A percentile compares a stretch with the other conserved stretches of the same genome.
Evolutionary conservation across 345 rosid genomes (phyloP).

Genomic region (Lepidium africanum): DNA sequence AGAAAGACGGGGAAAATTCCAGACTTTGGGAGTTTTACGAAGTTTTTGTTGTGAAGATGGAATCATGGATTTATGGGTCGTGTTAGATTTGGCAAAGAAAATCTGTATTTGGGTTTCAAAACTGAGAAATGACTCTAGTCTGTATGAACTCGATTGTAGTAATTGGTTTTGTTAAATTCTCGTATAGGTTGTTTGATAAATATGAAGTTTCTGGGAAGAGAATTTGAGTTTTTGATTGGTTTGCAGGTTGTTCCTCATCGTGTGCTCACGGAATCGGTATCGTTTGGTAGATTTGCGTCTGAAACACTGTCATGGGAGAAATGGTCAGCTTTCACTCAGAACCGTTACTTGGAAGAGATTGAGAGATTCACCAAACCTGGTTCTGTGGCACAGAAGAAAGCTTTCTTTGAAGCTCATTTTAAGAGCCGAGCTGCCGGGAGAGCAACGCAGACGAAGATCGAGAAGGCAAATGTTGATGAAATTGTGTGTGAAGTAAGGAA

Average conservation of each 20-base stretch:
- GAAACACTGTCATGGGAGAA: slow-evolving; percentile 83
- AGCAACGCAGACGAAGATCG: slow-evolving; percentile 31
- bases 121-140: neutral
- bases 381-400: slow-evolving; percentile 85
- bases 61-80: neutral
- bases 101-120: neutral
- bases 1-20: neutral
- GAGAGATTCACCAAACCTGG: slow-evolving; percentile 81
- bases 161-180: neutral
- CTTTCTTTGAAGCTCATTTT: slow-evolving; percentile 83
- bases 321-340: slow-evolving; percentile 90
- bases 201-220: neutral
- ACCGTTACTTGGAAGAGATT: slow-evolving; percentile 82
- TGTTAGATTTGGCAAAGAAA: too few relatives aligned
- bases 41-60: neutral
- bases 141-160: neutral
- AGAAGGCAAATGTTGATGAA: slow-evolving; percentile 26
- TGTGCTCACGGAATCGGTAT: slow-evolving; percentile 64
- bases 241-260: slow-evolving; percentile 56
- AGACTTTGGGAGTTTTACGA: neutral
- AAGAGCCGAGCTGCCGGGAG: slow-evolving; percentile 64
- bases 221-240: slow-evolving; percentile 2
- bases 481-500: neutral
- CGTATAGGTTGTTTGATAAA: neutral
- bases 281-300: slow-evolving; percentile 82